These are phyloP conservation scores for Ceratobasidium sp. DNA, from an alignment of 1,284 basidiomycete genomes.

Conservation along the genomic window DNA sequence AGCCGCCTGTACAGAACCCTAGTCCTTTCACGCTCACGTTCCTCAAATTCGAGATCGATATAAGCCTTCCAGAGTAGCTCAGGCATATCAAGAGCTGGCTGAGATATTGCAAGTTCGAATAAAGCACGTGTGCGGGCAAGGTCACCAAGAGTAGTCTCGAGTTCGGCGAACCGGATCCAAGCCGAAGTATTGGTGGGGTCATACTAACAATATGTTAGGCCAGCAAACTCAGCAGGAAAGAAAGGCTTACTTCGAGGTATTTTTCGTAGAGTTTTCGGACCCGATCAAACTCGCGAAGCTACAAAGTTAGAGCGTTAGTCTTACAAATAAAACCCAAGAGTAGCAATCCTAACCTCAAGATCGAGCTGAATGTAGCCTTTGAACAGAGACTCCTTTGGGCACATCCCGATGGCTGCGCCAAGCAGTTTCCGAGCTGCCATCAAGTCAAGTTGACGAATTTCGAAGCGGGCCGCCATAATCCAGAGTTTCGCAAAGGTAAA, in stretches of 20 bases:
- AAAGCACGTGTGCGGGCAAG: constrained; percentile 93
- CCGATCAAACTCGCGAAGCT: constrained; percentile 88
- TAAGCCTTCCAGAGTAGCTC: constrained; percentile 98
- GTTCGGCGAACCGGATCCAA: constrained; percentile 98
- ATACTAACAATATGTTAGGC: constrained; percentile 65
- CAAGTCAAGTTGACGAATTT: constrained; percentile 88
- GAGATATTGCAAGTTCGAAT: constrained; percentile 95
- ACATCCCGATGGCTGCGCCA: constrained; percentile 94
- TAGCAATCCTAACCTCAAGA: constrained; percentile 73
- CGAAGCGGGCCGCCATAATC: constrained; percentile 92
- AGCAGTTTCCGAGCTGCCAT: constrained; percentile 90
- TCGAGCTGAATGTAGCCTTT: constrained; percentile 96
- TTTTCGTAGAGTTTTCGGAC: constrained; percentile 95
- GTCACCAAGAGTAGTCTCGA: constrained; percentile 94
- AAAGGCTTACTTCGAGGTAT: constrained; percentile 81
- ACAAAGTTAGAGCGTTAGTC: constrained; percentile 43
- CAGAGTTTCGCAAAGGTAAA: constrained; percentile 99
- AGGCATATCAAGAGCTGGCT: constrained; percentile 95
- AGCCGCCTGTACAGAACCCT: constrained; percentile 93
- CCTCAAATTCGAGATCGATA: constrained; percentile 95
- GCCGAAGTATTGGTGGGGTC: constrained; percentile 91
- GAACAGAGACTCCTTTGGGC: constrained; percentile 94
- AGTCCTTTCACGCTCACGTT: constrained; percentile 84
- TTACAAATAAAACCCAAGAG: constrained; percentile 19
- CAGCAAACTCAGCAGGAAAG: neutral